Percentiles rank a stretch among this genome's conserved stretches.
Evolutionary conservation across 306 rosid species (phyloP).

Genomic region (Quercus ilex): DNA sequence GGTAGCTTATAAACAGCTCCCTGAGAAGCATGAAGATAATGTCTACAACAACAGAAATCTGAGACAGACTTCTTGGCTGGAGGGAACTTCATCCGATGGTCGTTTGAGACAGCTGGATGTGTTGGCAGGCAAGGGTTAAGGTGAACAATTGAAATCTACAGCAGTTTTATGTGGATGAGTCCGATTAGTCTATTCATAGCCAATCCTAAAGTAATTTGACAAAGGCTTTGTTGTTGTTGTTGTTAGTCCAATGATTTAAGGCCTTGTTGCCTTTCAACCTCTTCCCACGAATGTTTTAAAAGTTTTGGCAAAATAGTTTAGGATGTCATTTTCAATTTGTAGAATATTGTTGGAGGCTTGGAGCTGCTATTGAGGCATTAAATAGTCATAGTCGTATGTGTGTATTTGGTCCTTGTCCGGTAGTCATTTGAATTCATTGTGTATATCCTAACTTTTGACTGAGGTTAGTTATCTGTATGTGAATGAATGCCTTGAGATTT

Average conservation of each 20-base stretch:
- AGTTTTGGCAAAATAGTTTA: background rate
- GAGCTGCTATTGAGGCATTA: background rate
- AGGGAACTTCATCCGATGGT: slow-evolving; percentile 42
- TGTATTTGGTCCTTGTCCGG: background rate
- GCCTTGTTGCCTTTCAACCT: background rate
- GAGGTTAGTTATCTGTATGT: background rate
- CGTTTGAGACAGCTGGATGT: slow-evolving; percentile 59
- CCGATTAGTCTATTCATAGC: too few species aligned
- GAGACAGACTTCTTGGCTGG: slow-evolving; percentile 35
- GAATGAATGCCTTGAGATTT: background rate
- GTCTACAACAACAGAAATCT: slow-evolving; percentile 34
- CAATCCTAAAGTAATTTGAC: background rate
- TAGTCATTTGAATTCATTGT: slow-evolving; percentile 5
- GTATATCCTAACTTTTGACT: background rate
- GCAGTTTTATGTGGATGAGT: too few species aligned
- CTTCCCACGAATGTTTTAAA: slow-evolving; percentile 9
- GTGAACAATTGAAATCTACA: slow-evolving; percentile 11
- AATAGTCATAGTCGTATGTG: background rate
- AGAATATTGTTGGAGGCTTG: background rate
- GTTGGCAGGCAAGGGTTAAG: slow-evolving; percentile 71
- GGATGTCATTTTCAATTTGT: background rate
- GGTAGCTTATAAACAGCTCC: slow-evolving; percentile 40
- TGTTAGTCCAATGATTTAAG: background rate
- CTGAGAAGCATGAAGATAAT: slow-evolving; percentile 34
- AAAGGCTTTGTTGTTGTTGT: background rate